A percentile compares a stretch with the other conserved stretches of the same genome.
Conservation (phyloP, 1,284 basidiomycete species). For the Ganoderma multipileum region DNA sequence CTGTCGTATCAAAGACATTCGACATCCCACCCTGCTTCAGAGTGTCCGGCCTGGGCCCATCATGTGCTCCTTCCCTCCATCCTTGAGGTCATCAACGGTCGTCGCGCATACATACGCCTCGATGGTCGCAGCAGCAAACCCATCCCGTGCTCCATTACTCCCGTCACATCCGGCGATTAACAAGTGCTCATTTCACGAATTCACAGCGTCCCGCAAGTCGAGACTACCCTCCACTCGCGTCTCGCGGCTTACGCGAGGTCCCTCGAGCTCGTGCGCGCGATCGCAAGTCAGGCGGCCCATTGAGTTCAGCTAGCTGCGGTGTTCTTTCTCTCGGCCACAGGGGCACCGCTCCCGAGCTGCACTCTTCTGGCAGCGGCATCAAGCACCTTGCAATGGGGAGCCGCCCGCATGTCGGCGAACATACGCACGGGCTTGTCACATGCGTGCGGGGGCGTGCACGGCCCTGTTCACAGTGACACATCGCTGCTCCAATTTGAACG, state of each 20-base stretch:
- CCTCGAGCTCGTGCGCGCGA: conserved; percentile 1
- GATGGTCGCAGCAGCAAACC: background rate
- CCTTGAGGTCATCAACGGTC: background rate
- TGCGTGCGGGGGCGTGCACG: background rate
- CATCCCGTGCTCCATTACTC: background rate
- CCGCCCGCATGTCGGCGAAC: background rate
- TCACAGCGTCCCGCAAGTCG: background rate
- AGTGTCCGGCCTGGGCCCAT: conserved; percentile 10
- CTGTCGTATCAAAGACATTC: conserved; percentile 10
- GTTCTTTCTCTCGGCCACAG: conserved; percentile 19
- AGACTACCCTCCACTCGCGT: background rate
- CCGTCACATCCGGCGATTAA: background rate
- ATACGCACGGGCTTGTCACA: background rate
- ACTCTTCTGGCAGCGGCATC: conserved; percentile 13
- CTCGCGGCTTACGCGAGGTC: background rate
- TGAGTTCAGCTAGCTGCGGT: conserved; percentile 11
- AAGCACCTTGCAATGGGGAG: background rate
- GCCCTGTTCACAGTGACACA: background rate
- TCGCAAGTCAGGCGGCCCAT: conserved; percentile 15
- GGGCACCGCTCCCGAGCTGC: conserved; percentile 9
- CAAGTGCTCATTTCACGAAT: background rate
- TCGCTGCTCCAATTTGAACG: background rate
- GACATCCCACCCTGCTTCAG: background rate
- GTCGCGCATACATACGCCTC: background rate
- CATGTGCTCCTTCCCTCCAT: background rate